Evolutionary conservation across 805 yeast species (phyloP).

Genomic region (Blastobotrys robertii): DNA sequence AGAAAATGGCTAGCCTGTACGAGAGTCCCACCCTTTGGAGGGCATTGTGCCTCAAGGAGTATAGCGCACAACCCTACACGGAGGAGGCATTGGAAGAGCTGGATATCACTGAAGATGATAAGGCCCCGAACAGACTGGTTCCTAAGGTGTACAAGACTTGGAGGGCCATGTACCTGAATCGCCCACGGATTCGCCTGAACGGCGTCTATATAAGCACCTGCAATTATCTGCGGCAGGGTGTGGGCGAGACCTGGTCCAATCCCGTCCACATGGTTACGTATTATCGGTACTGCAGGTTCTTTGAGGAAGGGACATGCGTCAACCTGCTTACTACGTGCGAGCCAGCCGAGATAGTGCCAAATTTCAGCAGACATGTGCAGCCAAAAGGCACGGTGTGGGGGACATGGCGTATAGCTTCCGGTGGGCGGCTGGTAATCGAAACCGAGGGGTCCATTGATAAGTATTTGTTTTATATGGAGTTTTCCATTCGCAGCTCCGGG

Average conservation of each 20-base stretch:
- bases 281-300: conserved; percentile 76
- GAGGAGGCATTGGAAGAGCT: conserved; percentile 7
- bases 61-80: conserved; percentile 17
- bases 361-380: conserved; percentile 27
- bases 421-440: conserved; percentile 40
- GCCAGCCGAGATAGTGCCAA: conserved; percentile 58
- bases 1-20: conserved; percentile 17
- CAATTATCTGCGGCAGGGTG: conserved; percentile 77
- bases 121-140: background rate
- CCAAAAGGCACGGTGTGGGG: conserved; percentile 37
- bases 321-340: conserved; percentile 62
- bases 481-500: conserved; percentile 52
- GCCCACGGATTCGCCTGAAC: conserved; percentile 71
- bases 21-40: conserved; percentile 18
- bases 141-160: conserved; percentile 18
- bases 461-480: conserved; percentile 53
- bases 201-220: conserved; percentile 85
- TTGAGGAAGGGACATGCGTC: conserved; percentile 64
- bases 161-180: conserved; percentile 43
- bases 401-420: conserved; percentile 47
- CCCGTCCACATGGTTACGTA: conserved; percentile 83
- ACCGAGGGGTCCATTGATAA: conserved; percentile 50
- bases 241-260: conserved; percentile 56
- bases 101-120: conserved; percentile 3
- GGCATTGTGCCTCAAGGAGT: conserved; percentile 19